A percentile compares a stretch with the other conserved stretches of the same genome.
phyloP scores from a whole-genome alignment of 306 rosid genomes.

The Carpinus fangiana region DNA sequence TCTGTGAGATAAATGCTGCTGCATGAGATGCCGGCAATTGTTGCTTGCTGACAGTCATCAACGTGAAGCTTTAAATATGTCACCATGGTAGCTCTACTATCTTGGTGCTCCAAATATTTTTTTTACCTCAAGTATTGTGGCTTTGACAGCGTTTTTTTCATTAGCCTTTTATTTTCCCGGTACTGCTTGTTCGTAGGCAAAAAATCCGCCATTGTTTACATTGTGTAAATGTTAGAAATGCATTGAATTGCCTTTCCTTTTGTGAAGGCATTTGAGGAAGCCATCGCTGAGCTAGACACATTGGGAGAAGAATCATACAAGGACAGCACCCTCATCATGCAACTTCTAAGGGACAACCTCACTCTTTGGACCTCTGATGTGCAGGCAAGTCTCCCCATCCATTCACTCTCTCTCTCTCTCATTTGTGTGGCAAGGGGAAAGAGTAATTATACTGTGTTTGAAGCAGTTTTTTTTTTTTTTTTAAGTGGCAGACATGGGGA shows the following conservation, averaged over 20 bases:
- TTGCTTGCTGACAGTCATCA: constrained; percentile 6
- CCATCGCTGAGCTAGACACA: constrained; percentile 85
- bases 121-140: background rate
- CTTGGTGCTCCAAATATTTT: background rate
- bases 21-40: background rate
- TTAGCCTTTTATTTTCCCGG: background rate
- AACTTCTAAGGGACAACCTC: constrained; percentile 79
- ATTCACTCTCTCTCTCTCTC: no score
- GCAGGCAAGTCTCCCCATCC: constrained; percentile 39
- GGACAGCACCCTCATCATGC: constrained; percentile 92
- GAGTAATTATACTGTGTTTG: no score
- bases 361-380: constrained; percentile 88
- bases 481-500: background rate
- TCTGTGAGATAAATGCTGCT: constrained; percentile 14
- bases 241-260: constrained; percentile 12
- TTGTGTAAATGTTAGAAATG: background rate
- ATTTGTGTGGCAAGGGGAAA: no score
- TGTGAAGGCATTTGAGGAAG: constrained; percentile 75
- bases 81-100: background rate
- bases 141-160: background rate
- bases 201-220: background rate
- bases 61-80: constrained; percentile 8
- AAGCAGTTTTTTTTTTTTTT: no score
- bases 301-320: constrained; percentile 87
- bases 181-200: background rate